Conservation (phyloP, 139 green algal species). For the Edaphochlamys debaryana region DNA sequence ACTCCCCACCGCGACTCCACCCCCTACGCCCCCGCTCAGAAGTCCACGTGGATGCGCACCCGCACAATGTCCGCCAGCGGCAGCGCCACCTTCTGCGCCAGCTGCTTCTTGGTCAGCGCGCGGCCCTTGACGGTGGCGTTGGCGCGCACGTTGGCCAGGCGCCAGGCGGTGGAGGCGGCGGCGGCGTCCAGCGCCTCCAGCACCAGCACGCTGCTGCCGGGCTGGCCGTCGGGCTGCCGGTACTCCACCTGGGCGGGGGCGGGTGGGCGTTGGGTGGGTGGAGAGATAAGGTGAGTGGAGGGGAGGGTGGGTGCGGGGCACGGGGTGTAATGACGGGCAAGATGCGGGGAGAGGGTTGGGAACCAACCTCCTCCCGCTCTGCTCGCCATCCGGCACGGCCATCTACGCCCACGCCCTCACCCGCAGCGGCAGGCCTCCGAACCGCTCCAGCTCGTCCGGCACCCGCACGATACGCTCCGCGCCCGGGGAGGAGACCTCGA, state of each 20-base stretch:
- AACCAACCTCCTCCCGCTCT: too few species aligned
- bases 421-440: slow-evolving; percentile 67
- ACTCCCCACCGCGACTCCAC: too few species aligned
- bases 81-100: slow-evolving; percentile 51
- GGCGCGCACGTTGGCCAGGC: slow-evolving; percentile 70
- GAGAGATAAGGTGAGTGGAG: background rate
- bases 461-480: slow-evolving; percentile 69
- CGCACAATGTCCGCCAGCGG: slow-evolving; percentile 47
- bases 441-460: slow-evolving; percentile 65
- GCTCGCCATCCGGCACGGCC: too few species aligned
- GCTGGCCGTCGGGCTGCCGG: slow-evolving; percentile 13
- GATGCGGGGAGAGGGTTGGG: too few species aligned
- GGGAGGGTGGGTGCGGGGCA: background rate
- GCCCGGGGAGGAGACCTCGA: slow-evolving; percentile 80
- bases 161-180: slow-evolving; percentile 55
- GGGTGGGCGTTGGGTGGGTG: background rate
- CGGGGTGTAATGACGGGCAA: too few species aligned
- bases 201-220: slow-evolving; percentile 43
- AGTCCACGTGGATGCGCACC: slow-evolving; percentile 75
- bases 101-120: slow-evolving; percentile 66
- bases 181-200: slow-evolving; percentile 47
- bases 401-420: too few species aligned
- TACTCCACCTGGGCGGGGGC: slow-evolving; percentile 24
- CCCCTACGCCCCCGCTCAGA: too few species aligned
- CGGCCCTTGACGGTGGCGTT: slow-evolving; percentile 74